Evolutionary conservation across 2,329 filamentous ascomycete genomes (phyloP), one percentile per base, ranked within the genome.

Genomic region (Phyllosticta paracitricarpa): DNA sequence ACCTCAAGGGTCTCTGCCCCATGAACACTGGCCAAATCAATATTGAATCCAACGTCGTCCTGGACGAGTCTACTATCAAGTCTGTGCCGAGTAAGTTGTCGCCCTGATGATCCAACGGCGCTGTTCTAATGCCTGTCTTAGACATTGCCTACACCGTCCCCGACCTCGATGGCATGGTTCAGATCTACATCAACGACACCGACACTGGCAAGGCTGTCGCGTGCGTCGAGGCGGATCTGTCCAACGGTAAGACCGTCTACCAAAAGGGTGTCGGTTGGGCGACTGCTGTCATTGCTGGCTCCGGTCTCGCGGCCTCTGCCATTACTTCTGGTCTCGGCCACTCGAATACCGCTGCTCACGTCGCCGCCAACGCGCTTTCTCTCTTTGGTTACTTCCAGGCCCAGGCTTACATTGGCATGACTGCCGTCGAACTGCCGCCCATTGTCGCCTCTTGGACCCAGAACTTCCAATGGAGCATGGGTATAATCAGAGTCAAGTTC

Each of bases 391-490:
- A 94, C 76, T 96, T 97, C 81, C 93, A 97, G 76, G 86, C 90
- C 4, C 92, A 96, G 75, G 92, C 93, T 26, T 91, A 97, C 75
- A 81, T 96, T 68, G 92, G 92, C 65, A 87, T 97, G 75, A 89
- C 87, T 59, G 84, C 88, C 22, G 87, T 97, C 14, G 80, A 82
- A 54, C 82, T 96, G 59, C 93, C 93, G 9, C 93, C 93, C 0
- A 89, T 96, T 64, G 93, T 96, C 59, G 83, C 89, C 69, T 83
- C 92, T 0, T 97, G 93, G 93, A 96, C 92, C 1, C 92, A 97
- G 77, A 93, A 97, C 76, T 97, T 97, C 78, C 89, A 95, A 72
- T 97, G 93, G 93, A 95, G 88, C 70, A 94, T 97, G 90, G 93
- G 93, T 68, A 91, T 97, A 68, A 96, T 97, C 69, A 84, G 84